Percentiles rank a stretch among this genome's conserved stretches.
Conservation (phyloP, 768 basidiomycete genomes). For the Auriculariales sp. region DNA sequence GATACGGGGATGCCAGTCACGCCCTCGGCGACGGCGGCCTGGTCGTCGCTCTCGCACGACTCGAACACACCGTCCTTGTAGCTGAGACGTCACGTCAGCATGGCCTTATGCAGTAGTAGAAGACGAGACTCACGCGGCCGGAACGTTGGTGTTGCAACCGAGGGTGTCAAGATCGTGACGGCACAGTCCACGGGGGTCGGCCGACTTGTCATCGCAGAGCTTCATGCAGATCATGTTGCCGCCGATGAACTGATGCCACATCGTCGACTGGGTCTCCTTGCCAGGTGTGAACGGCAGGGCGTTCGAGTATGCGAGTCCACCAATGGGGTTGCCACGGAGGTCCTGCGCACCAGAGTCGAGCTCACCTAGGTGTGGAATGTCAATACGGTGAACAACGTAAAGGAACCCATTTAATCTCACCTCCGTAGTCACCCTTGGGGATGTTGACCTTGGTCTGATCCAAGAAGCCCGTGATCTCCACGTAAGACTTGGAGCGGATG, state of each 20-base stretch:
- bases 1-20: slow-evolving; percentile 19
- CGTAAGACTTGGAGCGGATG: slow-evolving; percentile 9
- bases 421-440: slow-evolving; percentile 19
- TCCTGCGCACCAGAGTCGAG: slow-evolving; percentile 24
- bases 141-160: slow-evolving; percentile 64
- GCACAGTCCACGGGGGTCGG: slow-evolving; percentile 39
- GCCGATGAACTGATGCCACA: too few species aligned
- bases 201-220: slow-evolving; percentile 43
- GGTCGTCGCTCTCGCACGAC: slow-evolving; percentile 50
- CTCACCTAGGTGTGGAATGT: too few species aligned
- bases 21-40: slow-evolving; percentile 16
- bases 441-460: slow-evolving; percentile 28
- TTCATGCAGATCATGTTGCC: slow-evolving; percentile 53
- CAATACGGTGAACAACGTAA: slow-evolving; percentile 12
- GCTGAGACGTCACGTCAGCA: too few species aligned
- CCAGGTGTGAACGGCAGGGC: too few species aligned
- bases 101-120: too few species aligned
- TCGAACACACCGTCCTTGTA: slow-evolving; percentile 47
- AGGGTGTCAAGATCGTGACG: slow-evolving; percentile 43
- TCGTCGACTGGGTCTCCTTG: too few species aligned
- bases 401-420: slow-evolving; percentile 18
- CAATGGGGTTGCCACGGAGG: slow-evolving; percentile 19
- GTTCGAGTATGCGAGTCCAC: slow-evolving; percentile 22
- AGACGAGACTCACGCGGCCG: too few species aligned
- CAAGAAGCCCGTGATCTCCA: slow-evolving; percentile 18